Evolutionary conservation across 352 stramenopile genomes (phyloP), one percentile per base, ranked within the genome.

Genomic region (Pythium coloratum): DNA sequence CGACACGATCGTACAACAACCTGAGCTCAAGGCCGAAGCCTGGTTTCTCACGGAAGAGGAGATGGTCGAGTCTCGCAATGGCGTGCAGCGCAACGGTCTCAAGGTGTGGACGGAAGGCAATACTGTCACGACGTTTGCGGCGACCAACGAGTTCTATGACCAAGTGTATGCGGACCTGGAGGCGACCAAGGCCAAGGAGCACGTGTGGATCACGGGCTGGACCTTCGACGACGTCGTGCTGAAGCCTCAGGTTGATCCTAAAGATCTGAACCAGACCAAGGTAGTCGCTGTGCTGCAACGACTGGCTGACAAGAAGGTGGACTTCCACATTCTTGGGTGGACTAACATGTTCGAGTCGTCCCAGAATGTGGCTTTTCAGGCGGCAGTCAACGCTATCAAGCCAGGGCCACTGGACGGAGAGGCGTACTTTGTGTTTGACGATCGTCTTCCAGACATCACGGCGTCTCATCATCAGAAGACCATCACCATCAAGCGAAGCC

Each of bases 11-110:
- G 34, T 40, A 2, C 8, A 40, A 8, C 80, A 88, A 51, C 80
- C 80, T 20, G 28, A 74, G 10, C 64, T 87, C 26, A 67, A 81
- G 18, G 65, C 78, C 14, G 61, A 66, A 3, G 64, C 71, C 6
- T 93, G 85, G 85, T 93, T 93, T 63, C 72, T 93, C 7, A 88
- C 72, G 0, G 72, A 81, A 12, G 68, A 75, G 5, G 85, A 91
- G 64, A 80, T 93, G 69, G 71, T 70, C 26, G 70, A 50, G 0
- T 79, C 82, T 9, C 80, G 85, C n/a, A 71, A 74, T 12, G 85
- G 81, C 50, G 68, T 85, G 34, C 33, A 69, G 24, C 78, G 85
- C 9, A 40, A 72, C 14, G 73, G 79, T 38, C 74, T 93, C 24
- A 63, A 75, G 6, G 57, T 82, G 18, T 88, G 71, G 59, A 73